These are phyloP conservation scores for Dendrocalamus sinicus DNA, from an alignment of 176 grass and related monocot species.

Conservation along the genomic window DNA sequence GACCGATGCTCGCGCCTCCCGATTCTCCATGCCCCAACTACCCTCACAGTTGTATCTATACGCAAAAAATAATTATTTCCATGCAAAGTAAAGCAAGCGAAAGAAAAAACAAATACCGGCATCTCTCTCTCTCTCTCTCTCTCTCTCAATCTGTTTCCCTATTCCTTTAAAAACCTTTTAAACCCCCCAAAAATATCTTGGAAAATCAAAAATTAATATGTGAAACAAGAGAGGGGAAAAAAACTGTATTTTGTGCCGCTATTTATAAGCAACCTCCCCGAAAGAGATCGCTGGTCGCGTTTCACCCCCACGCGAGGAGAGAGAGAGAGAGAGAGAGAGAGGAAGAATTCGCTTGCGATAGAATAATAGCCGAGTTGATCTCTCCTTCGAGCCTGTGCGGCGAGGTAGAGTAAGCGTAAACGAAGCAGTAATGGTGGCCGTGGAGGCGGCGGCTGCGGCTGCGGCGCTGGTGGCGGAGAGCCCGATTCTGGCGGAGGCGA, in stretches of 20 bases:
- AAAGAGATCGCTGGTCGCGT: slow-evolving; percentile 35
- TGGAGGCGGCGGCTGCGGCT: slow-evolving; percentile 32
- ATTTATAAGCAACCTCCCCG: slow-evolving; percentile 34
- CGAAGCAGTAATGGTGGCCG: slow-evolving; percentile 54
- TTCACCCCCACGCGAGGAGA: background rate
- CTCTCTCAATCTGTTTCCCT: background rate
- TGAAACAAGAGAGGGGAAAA: background rate
- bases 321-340: background rate
- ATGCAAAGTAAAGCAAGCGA: background rate
- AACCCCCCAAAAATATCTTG: background rate
- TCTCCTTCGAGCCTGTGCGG: slow-evolving; percentile 7
- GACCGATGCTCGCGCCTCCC: slow-evolving; percentile 44
- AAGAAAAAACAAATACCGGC: background rate
- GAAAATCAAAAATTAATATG: too few relatives aligned
- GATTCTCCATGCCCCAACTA: slow-evolving; percentile 47
- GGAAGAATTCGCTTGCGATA: background rate
- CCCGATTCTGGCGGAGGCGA: slow-evolving; percentile 45
- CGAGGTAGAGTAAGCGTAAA: background rate
- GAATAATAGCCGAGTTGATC: slow-evolving; percentile 5
- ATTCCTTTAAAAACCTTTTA: background rate
- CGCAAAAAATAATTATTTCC: background rate
- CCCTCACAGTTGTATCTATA: background rate
- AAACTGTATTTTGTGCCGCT: background rate
- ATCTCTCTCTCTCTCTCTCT: too few relatives aligned
- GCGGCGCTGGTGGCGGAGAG: slow-evolving; percentile 33